Evolutionary conservation across 805 yeast species (phyloP), one percentile per base, ranked within the genome.

Genomic region (Sugiyamaella boreocaroliniensis): DNA sequence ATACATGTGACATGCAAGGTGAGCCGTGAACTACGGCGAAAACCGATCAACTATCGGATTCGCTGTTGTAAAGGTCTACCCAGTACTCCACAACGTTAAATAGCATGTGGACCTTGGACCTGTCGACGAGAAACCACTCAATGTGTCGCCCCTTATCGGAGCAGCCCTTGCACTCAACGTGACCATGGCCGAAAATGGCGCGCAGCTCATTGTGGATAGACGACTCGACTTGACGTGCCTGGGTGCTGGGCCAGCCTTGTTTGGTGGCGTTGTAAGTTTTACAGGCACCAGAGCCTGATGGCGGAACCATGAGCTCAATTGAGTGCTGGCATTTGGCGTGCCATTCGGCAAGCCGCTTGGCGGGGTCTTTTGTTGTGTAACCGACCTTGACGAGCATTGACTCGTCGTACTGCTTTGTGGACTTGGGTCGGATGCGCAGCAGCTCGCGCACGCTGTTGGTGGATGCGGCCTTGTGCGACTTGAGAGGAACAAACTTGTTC

Each of bases 361-460:
- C 47, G 2, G 69, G 69, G 1, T 56, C 54, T 29, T 55, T 55
- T 15, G 63, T 58, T 3, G 69, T 66, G 52, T 51, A 63, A 4
- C 69, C 69, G 4, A 66, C 65, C 48, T 66, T 66, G 45, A 66
- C 54, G 34, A 66, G 62, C 45, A 59, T 45, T 20, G 51, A 41
- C 22, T 45, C 52, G 14, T 29, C n/a, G 26, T 29, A 37, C 15
- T 15, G 40, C 7, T 19, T 10, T 12, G 40, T 15, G 40, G 32
- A 16, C 34, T 37, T 20, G 26, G 20, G 12, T 12, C 26, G 3
- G 46, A 49, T 14, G 32, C 18, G 18, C 7, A 20, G 16, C 40
- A 16, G 16, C 20, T 29, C 16, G n/a, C 46, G 22, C 43, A 43
- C n/a, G 47, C 14, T 20, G 43, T 49, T 12, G 29, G 18, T 12